These are phyloP conservation scores for Malassezia japonica DNA, from an alignment of 1,284 basidiomycete species.

Conservation along the genomic window DNA sequence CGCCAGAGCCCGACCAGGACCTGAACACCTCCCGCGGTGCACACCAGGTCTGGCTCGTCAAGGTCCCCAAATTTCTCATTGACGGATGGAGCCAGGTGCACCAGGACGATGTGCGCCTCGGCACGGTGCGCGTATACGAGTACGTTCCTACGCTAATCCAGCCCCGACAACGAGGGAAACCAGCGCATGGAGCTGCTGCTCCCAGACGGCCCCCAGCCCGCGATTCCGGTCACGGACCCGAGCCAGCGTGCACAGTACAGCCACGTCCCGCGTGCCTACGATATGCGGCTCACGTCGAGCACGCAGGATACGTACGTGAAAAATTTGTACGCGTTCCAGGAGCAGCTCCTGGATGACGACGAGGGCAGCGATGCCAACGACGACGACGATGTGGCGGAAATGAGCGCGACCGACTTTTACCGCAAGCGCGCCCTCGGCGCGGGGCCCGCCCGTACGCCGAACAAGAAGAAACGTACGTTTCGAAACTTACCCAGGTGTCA, in stretches of 20 bases:
- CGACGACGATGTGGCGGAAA: slow-evolving; percentile 11
- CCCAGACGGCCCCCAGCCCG: slow-evolving; percentile 27
- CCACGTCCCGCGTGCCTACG: slow-evolving; percentile 32
- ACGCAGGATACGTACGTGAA: slow-evolving; percentile 22
- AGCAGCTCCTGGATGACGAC: slow-evolving; percentile 23
- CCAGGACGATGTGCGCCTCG: slow-evolving; percentile 51
- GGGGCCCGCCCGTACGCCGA: slow-evolving; percentile 8
- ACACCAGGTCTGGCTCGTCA: slow-evolving; percentile 43
- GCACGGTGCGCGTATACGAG: slow-evolving; percentile 52
- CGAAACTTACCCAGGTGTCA: slow-evolving; percentile 14
- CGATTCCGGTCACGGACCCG: slow-evolving; percentile 23
- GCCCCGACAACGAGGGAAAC: slow-evolving; percentile 34
- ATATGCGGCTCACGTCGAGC: slow-evolving; percentile 35
- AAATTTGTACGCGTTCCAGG: slow-evolving; percentile 42
- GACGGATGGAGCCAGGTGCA: slow-evolving; percentile 52
- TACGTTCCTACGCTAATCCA: slow-evolving; percentile 14
- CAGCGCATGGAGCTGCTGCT: slow-evolving; percentile 43
- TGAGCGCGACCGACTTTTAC: slow-evolving; percentile 5
- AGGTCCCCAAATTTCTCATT: slow-evolving; percentile 53
- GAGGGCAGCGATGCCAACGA: slow-evolving; percentile 14
- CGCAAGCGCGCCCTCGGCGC: neutral
- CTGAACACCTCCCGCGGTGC: slow-evolving; percentile 29
- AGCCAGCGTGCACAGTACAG: slow-evolving; percentile 17
- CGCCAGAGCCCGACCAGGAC: slow-evolving; percentile 44
- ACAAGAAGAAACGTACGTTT: slow-evolving; percentile 3